These are phyloP conservation scores for Clonostachys rhizophaga DNA, from an alignment of 2,329 filamentous ascomycete species.

Conservation along the genomic window DNA sequence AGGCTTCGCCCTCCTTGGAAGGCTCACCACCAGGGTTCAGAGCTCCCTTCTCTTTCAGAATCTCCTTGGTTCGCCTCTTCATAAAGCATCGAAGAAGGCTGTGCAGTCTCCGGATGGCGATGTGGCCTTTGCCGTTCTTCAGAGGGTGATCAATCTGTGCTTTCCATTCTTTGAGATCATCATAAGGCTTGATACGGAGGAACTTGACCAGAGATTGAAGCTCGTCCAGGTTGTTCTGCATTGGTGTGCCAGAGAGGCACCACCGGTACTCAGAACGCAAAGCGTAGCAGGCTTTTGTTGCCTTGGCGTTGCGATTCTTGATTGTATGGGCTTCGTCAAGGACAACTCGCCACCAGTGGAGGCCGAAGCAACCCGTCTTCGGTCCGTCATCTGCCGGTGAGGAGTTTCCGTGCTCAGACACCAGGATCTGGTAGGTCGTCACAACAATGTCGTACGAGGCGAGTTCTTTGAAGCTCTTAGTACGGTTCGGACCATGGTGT, in stretches of 20 bases:
- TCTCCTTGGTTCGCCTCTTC: slow-evolving; percentile 97
- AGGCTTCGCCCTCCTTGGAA: slow-evolving; percentile 40
- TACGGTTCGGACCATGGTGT: slow-evolving; percentile 84
- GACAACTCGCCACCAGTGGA: slow-evolving; percentile 94
- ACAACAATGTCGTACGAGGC: slow-evolving; percentile 91
- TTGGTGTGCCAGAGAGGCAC: slow-evolving; percentile 93
- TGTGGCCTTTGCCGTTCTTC: slow-evolving; percentile 82
- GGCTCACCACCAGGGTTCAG: slow-evolving; percentile 71
- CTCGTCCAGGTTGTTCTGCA: slow-evolving; percentile 98
- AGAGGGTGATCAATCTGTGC: slow-evolving; percentile 85
- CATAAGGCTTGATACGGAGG: slow-evolving; percentile 85
- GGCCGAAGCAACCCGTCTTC: slow-evolving; percentile 80
- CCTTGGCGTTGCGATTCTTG: slow-evolving; percentile 96
- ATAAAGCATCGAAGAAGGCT: slow-evolving; percentile 88
- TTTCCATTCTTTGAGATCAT: slow-evolving; percentile 83
- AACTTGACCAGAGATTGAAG: slow-evolving; percentile 92
- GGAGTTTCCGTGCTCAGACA: slow-evolving; percentile 78
- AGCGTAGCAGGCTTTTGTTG: slow-evolving; percentile 86
- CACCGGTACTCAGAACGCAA: slow-evolving; percentile 84
- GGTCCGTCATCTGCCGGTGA: slow-evolving; percentile 54
- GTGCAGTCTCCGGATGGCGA: slow-evolving; percentile 84
- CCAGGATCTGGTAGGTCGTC: slow-evolving; percentile 93
- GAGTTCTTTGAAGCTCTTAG: slow-evolving; percentile 72
- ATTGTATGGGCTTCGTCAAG: slow-evolving; percentile 97
- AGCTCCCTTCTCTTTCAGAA: slow-evolving; percentile 84